Conservation (phyloP, 495 filamentous ascomycete genomes). For the Tuber microsphaerosporum region DNA sequence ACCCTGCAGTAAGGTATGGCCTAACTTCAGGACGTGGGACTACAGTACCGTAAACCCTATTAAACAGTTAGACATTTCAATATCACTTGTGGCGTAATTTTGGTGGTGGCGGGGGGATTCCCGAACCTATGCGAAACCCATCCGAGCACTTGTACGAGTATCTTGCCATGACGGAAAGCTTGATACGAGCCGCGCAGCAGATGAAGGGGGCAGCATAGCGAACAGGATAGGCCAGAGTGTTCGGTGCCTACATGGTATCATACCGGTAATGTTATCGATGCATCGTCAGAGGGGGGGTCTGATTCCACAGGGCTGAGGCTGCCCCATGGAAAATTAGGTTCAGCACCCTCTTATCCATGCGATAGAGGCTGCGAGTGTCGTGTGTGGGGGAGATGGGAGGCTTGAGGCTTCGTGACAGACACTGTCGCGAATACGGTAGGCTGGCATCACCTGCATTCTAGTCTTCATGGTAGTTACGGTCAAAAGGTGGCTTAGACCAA, state of each 20-base stretch:
- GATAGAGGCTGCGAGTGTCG: not conserved
- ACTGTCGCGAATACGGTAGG: not conserved
- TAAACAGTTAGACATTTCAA: not conserved
- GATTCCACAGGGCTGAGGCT: not conserved
- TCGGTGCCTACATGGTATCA: not conserved
- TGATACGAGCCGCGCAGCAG: not conserved
- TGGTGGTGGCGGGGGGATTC: not conserved
- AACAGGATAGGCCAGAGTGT: not conserved
- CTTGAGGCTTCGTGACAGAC: not conserved
- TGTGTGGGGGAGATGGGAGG: not conserved
- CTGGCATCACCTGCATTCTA: not conserved
- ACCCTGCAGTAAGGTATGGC: too few species aligned
- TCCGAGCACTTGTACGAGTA: not conserved
- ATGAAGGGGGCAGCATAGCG: not conserved
- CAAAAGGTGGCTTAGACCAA: not conserved
- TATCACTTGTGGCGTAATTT: not conserved
- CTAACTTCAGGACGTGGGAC: not conserved
- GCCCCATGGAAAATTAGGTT: not conserved
- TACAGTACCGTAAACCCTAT: too few species aligned
- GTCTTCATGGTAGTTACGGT: not conserved
- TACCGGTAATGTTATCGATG: not conserved
- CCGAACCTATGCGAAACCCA: not conserved
- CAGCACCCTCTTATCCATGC: not conserved
- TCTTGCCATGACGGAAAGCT: not conserved
- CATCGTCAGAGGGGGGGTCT: not conserved